Conservation (phyloP, 1,139 yeast species). For the Geotrichum candidum region DNA sequence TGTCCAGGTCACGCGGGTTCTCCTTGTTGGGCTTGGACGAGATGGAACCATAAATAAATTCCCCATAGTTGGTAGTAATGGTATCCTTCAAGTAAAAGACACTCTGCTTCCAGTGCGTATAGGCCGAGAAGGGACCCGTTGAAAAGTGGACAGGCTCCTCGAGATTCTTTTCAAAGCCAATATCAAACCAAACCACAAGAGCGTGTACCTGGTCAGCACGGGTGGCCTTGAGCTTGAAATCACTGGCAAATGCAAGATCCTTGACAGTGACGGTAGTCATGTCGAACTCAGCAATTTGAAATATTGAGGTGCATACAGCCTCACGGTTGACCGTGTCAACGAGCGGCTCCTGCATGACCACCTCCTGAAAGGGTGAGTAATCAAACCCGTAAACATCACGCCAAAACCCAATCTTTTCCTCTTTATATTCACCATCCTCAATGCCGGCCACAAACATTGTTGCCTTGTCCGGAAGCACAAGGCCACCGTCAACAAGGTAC, state of each 20-base stretch:
- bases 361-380: conserved; percentile 62
- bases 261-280: conserved; percentile 81
- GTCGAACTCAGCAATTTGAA: conserved; percentile 73
- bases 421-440: conserved; percentile 91
- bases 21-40: conserved; percentile 67
- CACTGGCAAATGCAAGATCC: conserved; percentile 66
- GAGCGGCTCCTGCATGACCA: conserved; percentile 88
- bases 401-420: conserved; percentile 92
- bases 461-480: conserved; percentile 93
- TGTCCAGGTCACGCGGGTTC: conserved; percentile 67
- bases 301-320: conserved; percentile 67
- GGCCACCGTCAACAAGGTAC: conserved; percentile 79
- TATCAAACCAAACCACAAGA: conserved; percentile 89
- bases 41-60: conserved; percentile 61
- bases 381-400: conserved; percentile 96
- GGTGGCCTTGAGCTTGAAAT: conserved; percentile 64
- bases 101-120: conserved; percentile 86
- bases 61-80: conserved; percentile 72
- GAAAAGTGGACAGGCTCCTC: conserved; percentile 39
- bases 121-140: conserved; percentile 43
- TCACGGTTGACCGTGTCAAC: conserved; percentile 86
- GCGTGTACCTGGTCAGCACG: conserved; percentile 86
- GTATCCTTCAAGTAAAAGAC: conserved; percentile 87
- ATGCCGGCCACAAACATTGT: conserved; percentile 86
- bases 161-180: conserved; percentile 59